Base-by-base conservation (phyloP, 371 early-diverging fungal genomes). In the Circinella minor region DNA sequence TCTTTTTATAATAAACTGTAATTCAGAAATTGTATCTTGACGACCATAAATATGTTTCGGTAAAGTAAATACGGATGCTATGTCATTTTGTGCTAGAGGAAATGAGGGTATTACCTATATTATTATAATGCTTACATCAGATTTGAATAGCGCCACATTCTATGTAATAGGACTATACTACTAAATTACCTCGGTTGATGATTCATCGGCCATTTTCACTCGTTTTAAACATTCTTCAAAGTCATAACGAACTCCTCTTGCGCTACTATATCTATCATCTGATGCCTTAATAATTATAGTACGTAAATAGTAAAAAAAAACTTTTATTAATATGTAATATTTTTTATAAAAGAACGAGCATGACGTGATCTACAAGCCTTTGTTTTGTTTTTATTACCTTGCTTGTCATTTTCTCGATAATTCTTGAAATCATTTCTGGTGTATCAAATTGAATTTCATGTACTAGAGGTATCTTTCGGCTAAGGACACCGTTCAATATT, bases 331-430 rank as follows among this genome's bases (percentile, higher is more conserved):
- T n/a, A 1, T 36, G 36, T 8, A 5, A 37, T 5, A 6, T 9
- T 61, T 15, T 17, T 13, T 59, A 34, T 1, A 38, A 7, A 27
- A 27, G 0, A 27, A 27, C 0, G 27, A 27, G 27, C 27, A 27
- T 27, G 2, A 27, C 27, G 27, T 27, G 27, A 2, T 27, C 27
- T 27, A 27, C 27, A 27, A 0, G 27, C 2, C 27, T 27, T 27
- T 27, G 27, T 27, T 27, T 27, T 27, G 27, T 27, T 27, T 27
- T 27, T n/a, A 15, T 61, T 74, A 81, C 88, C 79, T 88, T 88
- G 61, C 76, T 75, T n/a, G 86, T 86, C 86, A 88, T 85, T 68
- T 85, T 88, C 59, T 84, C 82, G 18, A 88, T 75, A 55, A 88
- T 88, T 7, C 69, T 61, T 39, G 82, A 78, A 7, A 88, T 61